Evolutionary conservation across 2,329 filamentous ascomycete species (phyloP).

Genomic region (Neocucurbitaria cava): DNA sequence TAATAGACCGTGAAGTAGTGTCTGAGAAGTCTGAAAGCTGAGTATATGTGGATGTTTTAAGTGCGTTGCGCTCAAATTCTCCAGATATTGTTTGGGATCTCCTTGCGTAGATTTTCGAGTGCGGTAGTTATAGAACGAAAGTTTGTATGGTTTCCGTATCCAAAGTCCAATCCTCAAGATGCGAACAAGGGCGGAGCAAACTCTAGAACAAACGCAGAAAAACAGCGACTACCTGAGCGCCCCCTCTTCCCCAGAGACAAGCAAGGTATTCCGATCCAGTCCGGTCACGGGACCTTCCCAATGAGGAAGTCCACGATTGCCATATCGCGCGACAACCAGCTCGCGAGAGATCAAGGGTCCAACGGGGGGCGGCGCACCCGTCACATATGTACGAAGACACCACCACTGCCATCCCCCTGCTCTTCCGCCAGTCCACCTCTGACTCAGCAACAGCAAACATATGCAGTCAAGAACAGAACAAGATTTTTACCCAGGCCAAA

Average conservation of each 20-base stretch:
- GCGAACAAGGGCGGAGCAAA: not conserved
- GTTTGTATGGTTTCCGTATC: too few species aligned
- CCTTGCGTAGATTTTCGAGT: too few species aligned
- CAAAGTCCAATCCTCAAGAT: too few species aligned
- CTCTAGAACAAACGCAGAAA: not conserved
- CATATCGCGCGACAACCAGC: not conserved
- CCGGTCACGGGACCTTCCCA: not conserved
- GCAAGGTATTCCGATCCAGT: not conserved
- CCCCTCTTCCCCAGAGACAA: too few species aligned
- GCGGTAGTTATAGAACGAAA: too few species aligned
- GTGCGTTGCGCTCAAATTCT: too few species aligned
- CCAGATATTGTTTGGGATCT: too few species aligned
- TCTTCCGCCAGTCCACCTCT: conserved; percentile 3
- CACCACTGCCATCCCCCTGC: not conserved
- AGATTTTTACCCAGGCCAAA: conserved; percentile 19
- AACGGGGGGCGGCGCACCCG: not conserved
- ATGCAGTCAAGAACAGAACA: conserved; percentile 10
- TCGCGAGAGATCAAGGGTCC: not conserved
- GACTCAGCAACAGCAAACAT: too few species aligned
- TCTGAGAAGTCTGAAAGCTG: too few species aligned
- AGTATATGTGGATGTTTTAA: too few species aligned
- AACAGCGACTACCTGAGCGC: not conserved
- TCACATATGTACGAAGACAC: not conserved
- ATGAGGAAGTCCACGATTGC: conserved; percentile 9
- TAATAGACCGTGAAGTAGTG: too few species aligned